Percentiles rank a stretch among this genome's conserved stretches.
Evolutionary conservation across 352 stramenopile genomes (phyloP).

Genomic region (Phytophthora syringae): DNA sequence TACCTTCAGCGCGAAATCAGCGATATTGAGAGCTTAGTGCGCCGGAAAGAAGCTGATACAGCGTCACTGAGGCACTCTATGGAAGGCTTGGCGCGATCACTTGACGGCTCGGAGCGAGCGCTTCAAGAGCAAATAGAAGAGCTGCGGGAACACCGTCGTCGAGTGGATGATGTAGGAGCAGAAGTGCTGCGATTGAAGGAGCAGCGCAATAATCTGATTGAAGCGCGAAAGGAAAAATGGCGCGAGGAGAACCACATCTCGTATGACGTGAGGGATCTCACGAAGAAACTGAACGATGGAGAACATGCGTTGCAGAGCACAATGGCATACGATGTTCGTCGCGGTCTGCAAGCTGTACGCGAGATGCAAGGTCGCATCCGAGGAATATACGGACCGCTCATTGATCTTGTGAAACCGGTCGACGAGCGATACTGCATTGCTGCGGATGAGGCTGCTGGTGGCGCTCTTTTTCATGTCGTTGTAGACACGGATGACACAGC

Average conservation of each 20-base stretch:
- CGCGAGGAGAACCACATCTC: slow-evolving; percentile 80
- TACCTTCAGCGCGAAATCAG: slow-evolving; percentile 77
- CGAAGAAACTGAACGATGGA: slow-evolving; percentile 72
- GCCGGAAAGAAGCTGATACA: slow-evolving; percentile 66
- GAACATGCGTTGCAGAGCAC: slow-evolving; percentile 84
- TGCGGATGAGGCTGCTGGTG: slow-evolving; percentile 96
- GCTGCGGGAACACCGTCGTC: slow-evolving; percentile 57
- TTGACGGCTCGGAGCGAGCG: slow-evolving; percentile 53
- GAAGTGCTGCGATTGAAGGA: slow-evolving; percentile 81
- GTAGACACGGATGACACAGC: slow-evolving; percentile 98
- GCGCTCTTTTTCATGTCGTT: slow-evolving; percentile 98
- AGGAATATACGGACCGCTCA: slow-evolving; percentile 95
- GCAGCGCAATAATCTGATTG: slow-evolving; percentile 76
- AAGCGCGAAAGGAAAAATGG: slow-evolving; percentile 85
- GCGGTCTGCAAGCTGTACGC: slow-evolving; percentile 82
- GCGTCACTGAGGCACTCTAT: slow-evolving; percentile 47
- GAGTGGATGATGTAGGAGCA: slow-evolving; percentile 56
- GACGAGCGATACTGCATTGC: slow-evolving; percentile 94
- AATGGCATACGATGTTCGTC: slow-evolving; percentile 87
- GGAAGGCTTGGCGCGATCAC: slow-evolving; percentile 46
- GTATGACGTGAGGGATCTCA: slow-evolving; percentile 77
- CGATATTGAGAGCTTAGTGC: slow-evolving; percentile 68
- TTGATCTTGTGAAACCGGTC: slow-evolving; percentile 94
- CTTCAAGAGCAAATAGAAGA: slow-evolving; percentile 54
- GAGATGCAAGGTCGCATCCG: slow-evolving; percentile 88